These are phyloP conservation scores for Aphanomyces stellatus DNA, from an alignment of 352 stramenopile genomes.

Conservation along the genomic window DNA sequence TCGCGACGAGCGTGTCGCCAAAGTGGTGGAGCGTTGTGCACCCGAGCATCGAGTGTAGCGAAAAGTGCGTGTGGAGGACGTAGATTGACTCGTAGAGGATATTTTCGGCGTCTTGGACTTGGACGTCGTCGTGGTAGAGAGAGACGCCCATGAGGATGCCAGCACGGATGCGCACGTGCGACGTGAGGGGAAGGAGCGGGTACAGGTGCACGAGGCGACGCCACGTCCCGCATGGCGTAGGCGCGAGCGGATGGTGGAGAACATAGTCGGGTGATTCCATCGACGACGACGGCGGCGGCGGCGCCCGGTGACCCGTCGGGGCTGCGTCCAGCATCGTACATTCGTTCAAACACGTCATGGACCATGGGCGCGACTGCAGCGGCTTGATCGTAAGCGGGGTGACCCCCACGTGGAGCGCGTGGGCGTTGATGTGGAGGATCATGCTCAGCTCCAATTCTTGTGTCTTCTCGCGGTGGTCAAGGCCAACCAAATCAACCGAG, in stretches of 20 bases:
- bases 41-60: not conserved
- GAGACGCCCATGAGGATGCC: not conserved
- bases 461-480: not conserved
- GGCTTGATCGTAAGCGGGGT: constrained; percentile 2
- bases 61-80: not conserved
- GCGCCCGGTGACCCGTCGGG: no score
- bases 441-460: constrained; percentile 12
- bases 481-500: not conserved
- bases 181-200: not conserved
- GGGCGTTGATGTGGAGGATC: not conserved
- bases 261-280: not conserved
- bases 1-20: constrained; percentile 6
- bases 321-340: no score
- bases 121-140: not conserved
- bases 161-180: not conserved
- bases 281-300: no score
- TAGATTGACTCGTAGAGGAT: constrained; percentile 18
- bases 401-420: not conserved
- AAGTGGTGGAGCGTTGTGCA: not conserved
- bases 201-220: not conserved
- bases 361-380: no score
- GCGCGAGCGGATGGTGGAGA: not conserved
- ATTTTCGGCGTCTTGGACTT: constrained; percentile 7
- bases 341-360: no score
- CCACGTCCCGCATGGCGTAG: not conserved